A percentile compares a stretch with the other conserved stretches of the same genome.
These are phyloP conservation scores for Ogataea polymorpha DNA, from an alignment of 805 yeast genomes.

Conservation along the genomic window DNA sequence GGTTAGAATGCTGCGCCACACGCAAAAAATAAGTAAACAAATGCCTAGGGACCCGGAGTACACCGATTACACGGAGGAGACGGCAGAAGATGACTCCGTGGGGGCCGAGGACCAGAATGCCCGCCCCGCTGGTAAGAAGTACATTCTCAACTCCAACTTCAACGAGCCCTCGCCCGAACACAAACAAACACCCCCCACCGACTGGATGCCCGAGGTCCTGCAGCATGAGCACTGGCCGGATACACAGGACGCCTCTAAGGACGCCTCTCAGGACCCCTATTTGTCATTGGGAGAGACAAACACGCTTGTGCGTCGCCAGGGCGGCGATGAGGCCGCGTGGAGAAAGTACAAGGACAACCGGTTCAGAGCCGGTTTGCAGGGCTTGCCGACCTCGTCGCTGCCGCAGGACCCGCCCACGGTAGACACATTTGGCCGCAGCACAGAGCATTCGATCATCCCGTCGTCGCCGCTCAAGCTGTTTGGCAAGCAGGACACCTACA, in stretches of 20 bases:
- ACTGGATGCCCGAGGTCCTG: slow-evolving; percentile 29
- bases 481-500: slow-evolving; percentile 32
- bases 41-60: background rate
- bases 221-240: slow-evolving; percentile 29
- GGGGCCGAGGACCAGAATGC: too few species aligned
- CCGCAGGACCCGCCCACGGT: slow-evolving; percentile 20
- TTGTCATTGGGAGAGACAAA: slow-evolving; percentile 19
- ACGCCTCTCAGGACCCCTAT: slow-evolving; percentile 17
- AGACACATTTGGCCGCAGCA: slow-evolving; percentile 31
- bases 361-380: slow-evolving; percentile 21
- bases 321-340: slow-evolving; percentile 30
- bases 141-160: slow-evolving; percentile 18
- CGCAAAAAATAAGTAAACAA: background rate
- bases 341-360: slow-evolving; percentile 24
- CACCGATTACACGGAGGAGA: background rate
- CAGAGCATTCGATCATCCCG: slow-evolving; percentile 25
- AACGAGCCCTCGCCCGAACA: slow-evolving; percentile 17
- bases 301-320: slow-evolving; percentile 24
- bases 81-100: background rate
- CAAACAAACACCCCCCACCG: slow-evolving; percentile 2
- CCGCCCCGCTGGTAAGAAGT: slow-evolving; percentile 11
- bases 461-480: slow-evolving; percentile 32
- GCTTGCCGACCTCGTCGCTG: slow-evolving; percentile 17
- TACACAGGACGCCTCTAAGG: slow-evolving; percentile 4
- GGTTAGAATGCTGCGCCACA: background rate